Base-by-base conservation (phyloP, 1,284 basidiomycete genomes). In the Irpex lacteus region DNA sequence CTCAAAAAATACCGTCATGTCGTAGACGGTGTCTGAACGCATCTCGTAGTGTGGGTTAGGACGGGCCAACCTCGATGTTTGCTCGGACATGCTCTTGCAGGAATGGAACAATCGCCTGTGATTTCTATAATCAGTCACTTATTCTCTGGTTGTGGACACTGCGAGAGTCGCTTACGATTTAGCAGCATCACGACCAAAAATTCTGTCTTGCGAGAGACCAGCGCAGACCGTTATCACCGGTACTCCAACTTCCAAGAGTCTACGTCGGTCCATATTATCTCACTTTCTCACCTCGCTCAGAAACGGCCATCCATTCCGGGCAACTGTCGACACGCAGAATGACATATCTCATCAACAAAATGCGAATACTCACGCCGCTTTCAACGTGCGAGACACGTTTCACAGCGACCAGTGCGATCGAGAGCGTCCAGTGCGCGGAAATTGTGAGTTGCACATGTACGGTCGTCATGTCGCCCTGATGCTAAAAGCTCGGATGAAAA, bases 51-150 rank as follows among this genome's bases (percentile, higher is more conserved):
- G 57, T 36, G 8, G 26, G 36, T n/a, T 4, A 53, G 49, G 18
- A 36, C 62, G 62, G 62, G 34, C 57, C 32, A 59, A 59, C 62
- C 59, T 63, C 62, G 57, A 63, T 26, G 37, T 9, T 56, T 63
- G 62, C 62, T 63, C 62, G 62, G 62, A 38, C 32, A 44, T 37
- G n/a, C 47, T 36, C 26, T 7, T 47, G 11, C 40, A 47, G 40
- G 40, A n/a, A 47, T 47, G 13, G n/a, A n/a, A 13, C 13, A 47
- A 11, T 13, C n/a, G 11, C 40, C n/a, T 47, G 40, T 15, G 11
- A 13, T n/a, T 11, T 47, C 40, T 47, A 47, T 47, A 47, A 13
- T 47, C 40, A n/a, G 40, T 2, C 1, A n/a, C 13, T 13, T 47
- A 47, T 47, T 47, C 40, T 47, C 40, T 47, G 4, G n/a, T 2